Base-by-base conservation (phyloP, 148 eudicot species). In the Fagopyrum esculentum region DNA sequence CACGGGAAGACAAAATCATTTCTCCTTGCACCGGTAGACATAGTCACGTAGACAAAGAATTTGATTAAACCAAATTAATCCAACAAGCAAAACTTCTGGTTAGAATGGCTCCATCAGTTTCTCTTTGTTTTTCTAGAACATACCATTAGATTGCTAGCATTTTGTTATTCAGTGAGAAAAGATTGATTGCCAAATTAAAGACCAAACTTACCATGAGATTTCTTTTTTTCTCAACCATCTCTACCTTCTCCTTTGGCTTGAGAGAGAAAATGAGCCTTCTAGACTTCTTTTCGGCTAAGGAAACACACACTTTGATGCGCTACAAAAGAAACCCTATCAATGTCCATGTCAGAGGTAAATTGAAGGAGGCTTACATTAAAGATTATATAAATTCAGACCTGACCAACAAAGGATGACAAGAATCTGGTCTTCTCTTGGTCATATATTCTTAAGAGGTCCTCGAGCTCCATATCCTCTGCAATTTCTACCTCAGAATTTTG, bases 371-470 rank as follows among this genome's bases (percentile, higher is more conserved):
- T 55, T 69, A 6, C 30, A 8, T 56, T 59, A 30, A 72, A 75
- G 59, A 60, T 22, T n/a, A 75, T n/a, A 75, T 47, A 35, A 82
- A 30, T 46, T 74, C 87, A 80, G 69, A 95, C 99, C 99, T 90
- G 97, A 57, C 97, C 99, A 83, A 95, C 83, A 89, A 86, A 89
- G 72, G 97, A 90, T 78, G 92, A 90, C 77, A 95, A 80, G 82
- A 87, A 90, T 66, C 80, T 82, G 66, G 87, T 96, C 82, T 95
- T 95, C 84, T 90, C 91, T 73, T 86, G 88, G 84, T 92, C 91
- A 78, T 95, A 92, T 66, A 90, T 80, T 74, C 77, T 89, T 66
- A 89, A 84, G 84, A 92, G 90, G 82, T 95, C 99, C 72, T 92
- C 97, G 71, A 92, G 78, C 78, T 89, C 84, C 92, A 86, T 86